A percentile compares a stretch with the other conserved stretches of the same genome.
Conservation (phyloP, 2,329 filamentous ascomycete genomes). For the Monosporascus sp. region DNA sequence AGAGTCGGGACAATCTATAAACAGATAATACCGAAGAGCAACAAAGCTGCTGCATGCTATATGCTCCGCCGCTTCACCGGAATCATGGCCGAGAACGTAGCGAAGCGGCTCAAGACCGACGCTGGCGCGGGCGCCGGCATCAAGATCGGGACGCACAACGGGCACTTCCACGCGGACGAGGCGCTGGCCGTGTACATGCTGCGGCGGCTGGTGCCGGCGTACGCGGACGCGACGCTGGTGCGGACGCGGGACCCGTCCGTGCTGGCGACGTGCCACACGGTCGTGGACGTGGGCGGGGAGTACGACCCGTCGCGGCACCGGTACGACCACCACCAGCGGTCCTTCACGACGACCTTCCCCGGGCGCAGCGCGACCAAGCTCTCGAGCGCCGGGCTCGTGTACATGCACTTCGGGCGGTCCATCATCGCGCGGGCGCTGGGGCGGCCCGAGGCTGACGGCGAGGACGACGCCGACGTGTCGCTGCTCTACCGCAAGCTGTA, state of each 20-base stretch:
- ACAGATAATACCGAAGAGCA: background rate
- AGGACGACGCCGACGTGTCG: constrained; percentile 59
- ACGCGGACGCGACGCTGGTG: constrained; percentile 67
- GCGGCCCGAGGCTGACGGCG: constrained; percentile 37
- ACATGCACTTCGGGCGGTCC: constrained; percentile 86
- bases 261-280: constrained; percentile 81
- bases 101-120: constrained; percentile 81
- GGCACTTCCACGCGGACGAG: constrained; percentile 98
- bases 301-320: constrained; percentile 74
- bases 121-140: constrained; percentile 31
- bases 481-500: constrained; percentile 87
- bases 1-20: background rate
- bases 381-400: constrained; percentile 88
- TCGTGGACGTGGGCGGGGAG: constrained; percentile 95
- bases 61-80: constrained; percentile 39
- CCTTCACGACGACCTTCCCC: constrained; percentile 82
- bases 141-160: constrained; percentile 90
- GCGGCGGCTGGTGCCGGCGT: constrained; percentile 71
- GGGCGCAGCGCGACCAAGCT: constrained; percentile 73
- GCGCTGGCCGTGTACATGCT: constrained; percentile 96
- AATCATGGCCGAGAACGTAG: constrained; percentile 62
- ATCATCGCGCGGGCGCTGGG: constrained; percentile 62
- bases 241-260: constrained; percentile 80
- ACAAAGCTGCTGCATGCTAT: constrained; percentile 6
- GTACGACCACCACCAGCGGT: constrained; percentile 96